phyloP scores from a whole-genome alignment of 352 stramenopile genomes.

The Pythium utonaiense region DNA sequence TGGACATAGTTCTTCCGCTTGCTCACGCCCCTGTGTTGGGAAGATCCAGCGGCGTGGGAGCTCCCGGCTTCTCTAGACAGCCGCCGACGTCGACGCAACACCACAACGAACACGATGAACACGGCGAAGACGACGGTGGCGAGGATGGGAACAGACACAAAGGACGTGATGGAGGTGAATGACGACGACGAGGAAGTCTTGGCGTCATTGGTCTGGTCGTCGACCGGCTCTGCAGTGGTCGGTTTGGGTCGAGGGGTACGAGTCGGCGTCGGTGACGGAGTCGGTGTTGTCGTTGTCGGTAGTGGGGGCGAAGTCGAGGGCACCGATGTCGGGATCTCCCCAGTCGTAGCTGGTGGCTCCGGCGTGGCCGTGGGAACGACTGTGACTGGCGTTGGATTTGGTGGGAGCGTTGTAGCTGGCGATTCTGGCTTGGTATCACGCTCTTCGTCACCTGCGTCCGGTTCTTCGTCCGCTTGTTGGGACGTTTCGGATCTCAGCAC shows the following conservation, averaged over 20 bases:
- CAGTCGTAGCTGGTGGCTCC: background rate
- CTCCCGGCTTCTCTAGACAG: background rate
- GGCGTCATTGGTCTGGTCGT: background rate
- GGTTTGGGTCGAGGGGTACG: background rate
- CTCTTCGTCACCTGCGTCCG: background rate
- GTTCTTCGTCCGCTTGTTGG: background rate
- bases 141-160: constrained; percentile 14
- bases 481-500: background rate
- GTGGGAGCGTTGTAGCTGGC: background rate
- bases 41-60: background rate
- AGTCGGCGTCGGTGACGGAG: background rate
- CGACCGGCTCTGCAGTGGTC: background rate
- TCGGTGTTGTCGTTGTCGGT: background rate
- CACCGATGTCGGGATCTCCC: background rate
- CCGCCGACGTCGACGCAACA: constrained; percentile 9
- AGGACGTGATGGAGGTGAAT: constrained; percentile 5
- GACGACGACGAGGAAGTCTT: constrained; percentile 7
- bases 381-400: background rate
- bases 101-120: background rate
- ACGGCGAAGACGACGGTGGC: constrained; percentile 8
- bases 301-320: background rate
- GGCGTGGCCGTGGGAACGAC: background rate
- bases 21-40: background rate
- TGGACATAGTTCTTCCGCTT: constrained; percentile 26
- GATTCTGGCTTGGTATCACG: background rate